phyloP scores from a whole-genome alignment of 495 filamentous ascomycete genomes.

The Talaromyces nanjingensis region DNA sequence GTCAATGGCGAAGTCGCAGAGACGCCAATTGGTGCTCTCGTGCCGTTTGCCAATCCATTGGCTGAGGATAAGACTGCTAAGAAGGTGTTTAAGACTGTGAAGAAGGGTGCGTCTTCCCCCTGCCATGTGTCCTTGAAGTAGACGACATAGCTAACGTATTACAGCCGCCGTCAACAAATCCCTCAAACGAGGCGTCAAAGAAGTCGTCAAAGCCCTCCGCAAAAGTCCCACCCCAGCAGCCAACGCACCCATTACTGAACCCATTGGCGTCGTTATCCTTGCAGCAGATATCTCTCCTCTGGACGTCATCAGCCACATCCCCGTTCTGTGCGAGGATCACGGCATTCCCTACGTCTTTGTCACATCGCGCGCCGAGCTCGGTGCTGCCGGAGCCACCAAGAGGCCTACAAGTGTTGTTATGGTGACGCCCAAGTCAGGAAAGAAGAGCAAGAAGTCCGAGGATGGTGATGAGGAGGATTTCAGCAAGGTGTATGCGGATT shows the following conservation, averaged over 20 bases:
- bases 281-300: constrained; percentile 95
- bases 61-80: constrained; percentile 86
- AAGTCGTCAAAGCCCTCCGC: constrained; percentile 93
- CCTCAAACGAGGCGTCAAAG: constrained; percentile 95
- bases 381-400: constrained; percentile 86
- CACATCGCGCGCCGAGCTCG: constrained; percentile 78
- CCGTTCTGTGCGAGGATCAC: constrained; percentile 95
- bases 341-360: constrained; percentile 92
- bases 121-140: not conserved
- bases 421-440: constrained; percentile 54
- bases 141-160: constrained; percentile 15
- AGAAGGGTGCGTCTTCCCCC: constrained; percentile 64
- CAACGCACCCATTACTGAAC: constrained; percentile 42
- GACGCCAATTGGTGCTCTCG: constrained; percentile 61
- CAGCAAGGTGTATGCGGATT: constrained; percentile 61
- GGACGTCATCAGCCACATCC: constrained; percentile 96
- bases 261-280: constrained; percentile 75
- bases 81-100: constrained; percentile 88
- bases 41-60: constrained; percentile 89
- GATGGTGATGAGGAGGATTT: constrained; percentile 58
- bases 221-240: constrained; percentile 61
- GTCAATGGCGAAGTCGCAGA: constrained; percentile 40
- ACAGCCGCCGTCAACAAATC: constrained; percentile 85
- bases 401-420: constrained; percentile 92
- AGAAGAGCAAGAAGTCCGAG: constrained; percentile 44